A percentile compares a stretch with the other conserved stretches of the same genome.
Evolutionary conservation across 2,329 filamentous ascomycete species (phyloP).

Genomic region (Cytospora schulzeri): DNA sequence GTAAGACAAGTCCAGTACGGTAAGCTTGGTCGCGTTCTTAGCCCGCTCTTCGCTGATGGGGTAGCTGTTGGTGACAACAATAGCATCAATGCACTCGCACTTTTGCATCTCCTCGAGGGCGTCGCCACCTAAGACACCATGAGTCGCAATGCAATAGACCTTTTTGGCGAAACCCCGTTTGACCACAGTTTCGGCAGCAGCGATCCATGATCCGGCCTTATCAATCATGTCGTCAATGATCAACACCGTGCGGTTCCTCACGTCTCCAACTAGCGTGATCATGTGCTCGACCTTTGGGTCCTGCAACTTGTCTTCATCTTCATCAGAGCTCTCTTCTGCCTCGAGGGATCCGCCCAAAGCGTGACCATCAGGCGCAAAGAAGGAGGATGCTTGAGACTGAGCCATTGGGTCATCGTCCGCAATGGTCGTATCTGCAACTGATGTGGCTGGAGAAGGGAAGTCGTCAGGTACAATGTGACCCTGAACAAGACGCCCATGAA

Average conservation of each 20-base stretch:
- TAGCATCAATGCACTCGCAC: conserved; percentile 90
- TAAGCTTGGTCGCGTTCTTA: conserved; percentile 75
- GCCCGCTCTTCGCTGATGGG: conserved; percentile 79
- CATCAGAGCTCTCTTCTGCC: conserved; percentile 79
- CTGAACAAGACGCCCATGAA: conserved; percentile 85
- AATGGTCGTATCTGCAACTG: conserved; percentile 66
- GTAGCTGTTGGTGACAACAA: conserved; percentile 97
- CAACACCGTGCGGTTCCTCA: conserved; percentile 83
- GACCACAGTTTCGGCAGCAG: conserved; percentile 92
- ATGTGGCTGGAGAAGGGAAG: conserved; percentile 76
- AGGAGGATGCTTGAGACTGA: conserved; percentile 77
- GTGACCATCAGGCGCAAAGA: conserved; percentile 70
- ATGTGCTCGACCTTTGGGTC: conserved; percentile 85
- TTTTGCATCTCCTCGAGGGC: conserved; percentile 86
- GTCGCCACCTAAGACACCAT: conserved; percentile 90
- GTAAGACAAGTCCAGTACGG: conserved; percentile 85
- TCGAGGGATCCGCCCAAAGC: conserved; percentile 84
- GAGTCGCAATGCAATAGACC: conserved; percentile 97
- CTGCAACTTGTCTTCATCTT: conserved; percentile 87
- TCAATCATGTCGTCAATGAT: conserved; percentile 99
- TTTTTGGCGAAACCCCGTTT: conserved; percentile 89
- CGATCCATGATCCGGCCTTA: conserved; percentile 95
- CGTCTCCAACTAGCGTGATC: conserved; percentile 96
- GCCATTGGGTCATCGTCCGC: conserved; percentile 80
- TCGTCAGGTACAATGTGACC: conserved; percentile 96